Evolutionary conservation across 176 grass and related monocot genomes (phyloP).

Genomic region (Oryza glumipatula): DNA sequence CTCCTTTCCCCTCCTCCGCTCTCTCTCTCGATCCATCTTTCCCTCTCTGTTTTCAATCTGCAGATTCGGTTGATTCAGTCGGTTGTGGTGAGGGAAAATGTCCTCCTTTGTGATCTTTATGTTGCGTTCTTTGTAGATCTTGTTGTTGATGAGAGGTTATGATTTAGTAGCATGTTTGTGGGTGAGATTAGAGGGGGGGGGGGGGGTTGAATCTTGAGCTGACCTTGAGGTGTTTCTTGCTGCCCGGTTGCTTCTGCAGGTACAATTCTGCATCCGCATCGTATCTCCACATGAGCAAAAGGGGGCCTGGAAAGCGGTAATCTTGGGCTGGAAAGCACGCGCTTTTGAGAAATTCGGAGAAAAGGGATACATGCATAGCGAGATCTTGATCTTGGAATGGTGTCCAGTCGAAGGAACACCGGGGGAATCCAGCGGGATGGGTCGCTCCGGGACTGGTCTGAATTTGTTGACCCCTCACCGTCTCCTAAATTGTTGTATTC

Average conservation of each 20-base stretch:
- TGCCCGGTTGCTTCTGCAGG: conserved; percentile 42
- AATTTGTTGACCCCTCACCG: conserved; percentile 59
- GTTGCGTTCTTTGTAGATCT: not conserved
- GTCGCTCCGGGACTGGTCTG: conserved; percentile 57
- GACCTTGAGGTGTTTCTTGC: conserved; percentile 25
- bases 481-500: conserved; percentile 83
- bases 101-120: not conserved
- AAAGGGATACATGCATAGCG: conserved; percentile 44
- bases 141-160: not conserved
- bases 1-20: not conserved
- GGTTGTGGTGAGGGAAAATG: not conserved
- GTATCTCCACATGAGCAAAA: conserved; percentile 20
- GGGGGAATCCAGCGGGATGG: conserved; percentile 61
- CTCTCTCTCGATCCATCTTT: not conserved
- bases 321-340: not conserved
- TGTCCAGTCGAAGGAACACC: conserved; percentile 67
- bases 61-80: not conserved
- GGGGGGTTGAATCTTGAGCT: conserved; percentile 5
- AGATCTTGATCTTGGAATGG: conserved; percentile 56
- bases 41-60: not conserved
- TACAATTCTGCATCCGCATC: not conserved
- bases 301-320: not conserved
- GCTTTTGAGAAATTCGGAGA: conserved; percentile 37
- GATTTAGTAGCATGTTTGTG: conserved; percentile 1
- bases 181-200: not conserved